Evolutionary conservation across 768 basidiomycete genomes (phyloP), one percentile per base, ranked within the genome.

Genomic region (Rhizopogon salebrosus): DNA sequence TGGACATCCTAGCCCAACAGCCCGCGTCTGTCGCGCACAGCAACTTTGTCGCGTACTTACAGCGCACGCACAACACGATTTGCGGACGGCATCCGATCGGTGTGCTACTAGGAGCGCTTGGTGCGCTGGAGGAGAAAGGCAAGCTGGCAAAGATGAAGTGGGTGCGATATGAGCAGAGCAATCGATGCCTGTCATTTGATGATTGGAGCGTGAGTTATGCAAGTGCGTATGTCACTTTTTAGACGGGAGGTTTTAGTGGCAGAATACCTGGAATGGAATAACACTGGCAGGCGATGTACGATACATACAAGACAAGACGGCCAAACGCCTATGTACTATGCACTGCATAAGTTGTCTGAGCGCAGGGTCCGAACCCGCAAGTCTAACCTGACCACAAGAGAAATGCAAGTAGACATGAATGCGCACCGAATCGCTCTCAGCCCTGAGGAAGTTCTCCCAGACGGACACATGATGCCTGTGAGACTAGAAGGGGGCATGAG

Each of bases 191-290:
- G 57, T 80, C 70, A 16, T 63, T 88, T 50, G 70, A 75, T 42
- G 91, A 94, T 67, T 91, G 88, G 31, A 98, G 95, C 64, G 97
- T 99, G 20, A 95, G 93, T 69, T 99, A 99, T 64, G 95, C 94
- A 7, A 95, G 94, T 65, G 97, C 86, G 27, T 93, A 84, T 70
- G 71, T 92, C 40, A 77, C 73, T 34, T 80, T 91, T 46, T 46
- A 46, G 45, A 46, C 20, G 45, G 13, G 31, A 34, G 2, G 6
- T 29, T 29, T 27, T 29, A 7, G 8, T 29, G 27, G n/a, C 27
- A 8, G 27, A 29, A 29, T 29, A 29, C 9, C 9, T 29, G 27
- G 27, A 8, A 29, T 29, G 27, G 27, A 8, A 29, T 9, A 29
- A 29, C 27, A 8, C 3, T n/a, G 7, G n/a, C 6, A 16, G 23